Conservation (phyloP, 345 rosid genomes). For the Hevea brasiliensis region DNA sequence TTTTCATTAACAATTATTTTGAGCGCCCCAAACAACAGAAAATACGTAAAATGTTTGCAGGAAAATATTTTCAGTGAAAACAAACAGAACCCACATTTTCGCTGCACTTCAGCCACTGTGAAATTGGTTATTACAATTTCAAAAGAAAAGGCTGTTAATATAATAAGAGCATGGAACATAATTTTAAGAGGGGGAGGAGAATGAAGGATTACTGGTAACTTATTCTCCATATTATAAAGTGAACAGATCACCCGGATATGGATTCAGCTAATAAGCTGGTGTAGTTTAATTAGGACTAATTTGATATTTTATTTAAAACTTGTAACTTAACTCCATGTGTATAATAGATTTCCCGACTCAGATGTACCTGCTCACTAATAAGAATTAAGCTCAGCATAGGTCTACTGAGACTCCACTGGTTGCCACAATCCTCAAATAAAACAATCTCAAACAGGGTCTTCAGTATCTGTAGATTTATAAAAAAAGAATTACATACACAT, state of each 20-base stretch:
- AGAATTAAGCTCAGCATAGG: slow-evolving; percentile 95
- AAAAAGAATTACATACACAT: slow-evolving; percentile 2
- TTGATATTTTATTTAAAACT: not conserved
- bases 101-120: not conserved
- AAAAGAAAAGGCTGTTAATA: not conserved
- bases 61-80: too few relatives aligned
- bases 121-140: not conserved
- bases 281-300: not conserved
- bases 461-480: slow-evolving; percentile 61
- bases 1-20: too few relatives aligned
- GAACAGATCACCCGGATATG: too few relatives aligned
- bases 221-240: too few relatives aligned
- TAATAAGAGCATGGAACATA: not conserved
- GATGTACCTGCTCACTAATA: slow-evolving; percentile 72
- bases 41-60: too few relatives aligned
- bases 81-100: too few relatives aligned
- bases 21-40: too few relatives aligned
- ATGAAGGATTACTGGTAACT: not conserved
- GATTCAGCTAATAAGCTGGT: not conserved
- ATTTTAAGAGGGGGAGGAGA: not conserved
- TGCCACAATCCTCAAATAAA: slow-evolving; percentile 91
- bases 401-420: slow-evolving; percentile 98
- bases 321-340: not conserved
- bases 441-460: slow-evolving; percentile 93
- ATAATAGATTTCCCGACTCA: too few relatives aligned